These are phyloP conservation scores for Psidium friedrichsthalianum DNA, from an alignment of 345 rosid genomes.

Conservation along the genomic window DNA sequence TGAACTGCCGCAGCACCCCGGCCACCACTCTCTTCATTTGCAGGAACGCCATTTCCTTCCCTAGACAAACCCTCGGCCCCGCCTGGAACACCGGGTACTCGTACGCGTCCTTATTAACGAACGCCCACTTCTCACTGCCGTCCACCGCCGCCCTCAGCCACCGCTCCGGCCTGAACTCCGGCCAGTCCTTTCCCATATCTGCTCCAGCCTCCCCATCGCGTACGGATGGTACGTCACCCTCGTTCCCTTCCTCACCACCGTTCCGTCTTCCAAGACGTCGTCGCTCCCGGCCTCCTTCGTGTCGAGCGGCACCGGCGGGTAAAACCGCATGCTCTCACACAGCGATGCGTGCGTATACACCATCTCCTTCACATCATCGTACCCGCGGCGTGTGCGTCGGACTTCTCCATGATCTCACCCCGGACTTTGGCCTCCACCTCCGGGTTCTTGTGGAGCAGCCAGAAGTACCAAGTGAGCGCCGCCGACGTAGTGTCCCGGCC, in stretches of 20 bases:
- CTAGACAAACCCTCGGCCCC: slow-evolving; percentile 35
- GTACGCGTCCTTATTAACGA: slow-evolving; percentile 25
- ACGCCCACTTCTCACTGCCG: slow-evolving; percentile 16
- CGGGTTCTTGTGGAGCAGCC: slow-evolving; percentile 32
- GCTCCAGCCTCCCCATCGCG: slow-evolving; percentile 36
- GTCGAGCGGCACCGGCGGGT: slow-evolving; percentile 34
- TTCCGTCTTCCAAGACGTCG: slow-evolving; percentile 13
- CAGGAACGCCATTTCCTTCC: slow-evolving; percentile 33
- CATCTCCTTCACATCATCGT: slow-evolving; percentile 2
- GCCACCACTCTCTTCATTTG: slow-evolving; percentile 37
- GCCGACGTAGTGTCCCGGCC: slow-evolving; percentile 65
- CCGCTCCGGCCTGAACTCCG: slow-evolving; percentile 35
- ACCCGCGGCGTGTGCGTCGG: background rate
- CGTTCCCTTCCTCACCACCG: slow-evolving; percentile 23
- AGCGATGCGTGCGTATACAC: slow-evolving; percentile 9
- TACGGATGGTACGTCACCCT: slow-evolving; percentile 27
- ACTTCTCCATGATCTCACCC: slow-evolving; percentile 24
- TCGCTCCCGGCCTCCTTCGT: slow-evolving; percentile 11
- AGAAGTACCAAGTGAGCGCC: slow-evolving; percentile 64
- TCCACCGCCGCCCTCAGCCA: slow-evolving; percentile 19
- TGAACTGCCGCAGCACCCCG: slow-evolving; percentile 25
- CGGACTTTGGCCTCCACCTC: slow-evolving; percentile 21
- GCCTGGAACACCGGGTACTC: slow-evolving; percentile 30
- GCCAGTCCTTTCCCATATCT: slow-evolving; percentile 34
- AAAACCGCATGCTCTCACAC: slow-evolving; percentile 21